phyloP scores from a whole-genome alignment of 2,329 filamentous ascomycete genomes.

The Pestalotiopsis sp. region DNA sequence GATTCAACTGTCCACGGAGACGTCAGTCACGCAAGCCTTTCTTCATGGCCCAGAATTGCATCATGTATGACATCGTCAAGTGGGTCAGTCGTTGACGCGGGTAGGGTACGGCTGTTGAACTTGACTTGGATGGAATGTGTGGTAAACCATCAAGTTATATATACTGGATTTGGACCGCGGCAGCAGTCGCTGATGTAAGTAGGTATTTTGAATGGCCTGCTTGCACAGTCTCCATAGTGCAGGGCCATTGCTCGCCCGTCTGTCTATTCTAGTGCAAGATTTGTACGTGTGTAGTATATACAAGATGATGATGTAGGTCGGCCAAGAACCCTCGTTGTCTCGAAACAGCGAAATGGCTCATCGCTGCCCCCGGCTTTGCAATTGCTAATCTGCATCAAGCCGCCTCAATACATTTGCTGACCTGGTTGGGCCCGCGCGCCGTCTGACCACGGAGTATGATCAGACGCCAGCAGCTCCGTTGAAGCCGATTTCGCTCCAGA shows the following conservation, averaged over 20 bases:
- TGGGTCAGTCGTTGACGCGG: neutral
- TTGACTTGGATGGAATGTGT: too few relatives aligned
- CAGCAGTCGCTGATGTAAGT: neutral
- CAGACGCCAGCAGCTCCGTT: neutral
- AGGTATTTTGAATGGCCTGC: neutral
- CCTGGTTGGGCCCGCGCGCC: neutral
- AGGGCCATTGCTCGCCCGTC: neutral
- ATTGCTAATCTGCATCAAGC: neutral
- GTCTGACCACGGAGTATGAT: neutral
- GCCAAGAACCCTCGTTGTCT: neutral
- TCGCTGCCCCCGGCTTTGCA: neutral
- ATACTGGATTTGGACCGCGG: too few relatives aligned
- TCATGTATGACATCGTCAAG: neutral
- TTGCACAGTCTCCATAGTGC: neutral
- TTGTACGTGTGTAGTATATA: neutral
- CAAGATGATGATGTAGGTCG: neutral
- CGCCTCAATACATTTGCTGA: neutral
- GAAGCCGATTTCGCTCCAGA: slow-evolving; percentile 6
- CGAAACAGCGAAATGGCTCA: neutral
- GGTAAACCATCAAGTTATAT: too few relatives aligned
- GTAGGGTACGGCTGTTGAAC: neutral
- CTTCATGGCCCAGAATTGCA: neutral
- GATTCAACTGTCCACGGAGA: neutral
- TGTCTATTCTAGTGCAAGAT: neutral
- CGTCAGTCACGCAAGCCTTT: neutral